Percentiles rank a stretch among this genome's conserved stretches.
Evolutionary conservation across 495 filamentous ascomycete genomes (phyloP).

Genomic region (Hypoxylon intermedium): DNA sequence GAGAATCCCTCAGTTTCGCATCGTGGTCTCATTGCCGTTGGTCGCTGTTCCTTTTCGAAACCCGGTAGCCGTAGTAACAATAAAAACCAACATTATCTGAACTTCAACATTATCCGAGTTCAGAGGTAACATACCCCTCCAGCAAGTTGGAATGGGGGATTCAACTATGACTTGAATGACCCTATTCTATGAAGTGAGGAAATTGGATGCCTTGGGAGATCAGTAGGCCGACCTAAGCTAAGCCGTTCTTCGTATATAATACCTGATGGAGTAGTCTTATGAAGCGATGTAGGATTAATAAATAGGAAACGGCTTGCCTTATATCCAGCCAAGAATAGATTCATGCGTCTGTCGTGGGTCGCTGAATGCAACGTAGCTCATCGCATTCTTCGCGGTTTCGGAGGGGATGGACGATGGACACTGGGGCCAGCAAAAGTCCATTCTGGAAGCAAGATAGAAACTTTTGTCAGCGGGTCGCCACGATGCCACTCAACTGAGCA

Average conservation of each 20-base stretch:
- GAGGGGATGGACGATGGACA: too few relatives aligned
- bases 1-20: slow-evolving; percentile 5
- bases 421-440: background rate
- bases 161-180: slow-evolving; percentile 16
- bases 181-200: slow-evolving; percentile 13
- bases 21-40: background rate
- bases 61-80: slow-evolving; percentile 3
- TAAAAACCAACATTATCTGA: background rate
- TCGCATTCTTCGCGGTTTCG: slow-evolving; percentile 26
- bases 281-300: slow-evolving; percentile 6
- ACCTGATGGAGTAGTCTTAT: background rate
- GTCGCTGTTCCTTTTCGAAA: background rate
- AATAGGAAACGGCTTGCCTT: slow-evolving; percentile 21
- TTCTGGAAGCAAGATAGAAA: slow-evolving; percentile 37
- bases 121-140: slow-evolving; percentile 4
- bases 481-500: slow-evolving; percentile 9
- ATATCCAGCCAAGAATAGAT: slow-evolving; percentile 28
- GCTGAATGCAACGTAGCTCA: slow-evolving; percentile 28
- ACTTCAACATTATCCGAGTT: slow-evolving; percentile 2
- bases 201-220: background rate
- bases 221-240: slow-evolving; percentile 14
- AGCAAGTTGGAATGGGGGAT: slow-evolving; percentile 16
- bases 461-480: slow-evolving; percentile 12
- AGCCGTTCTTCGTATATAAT: slow-evolving; percentile 4
- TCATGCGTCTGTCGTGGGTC: slow-evolving; percentile 14